phyloP scores from a whole-genome alignment of 768 basidiomycete genomes.

The Tylopilus vinaceipallidus region DNA sequence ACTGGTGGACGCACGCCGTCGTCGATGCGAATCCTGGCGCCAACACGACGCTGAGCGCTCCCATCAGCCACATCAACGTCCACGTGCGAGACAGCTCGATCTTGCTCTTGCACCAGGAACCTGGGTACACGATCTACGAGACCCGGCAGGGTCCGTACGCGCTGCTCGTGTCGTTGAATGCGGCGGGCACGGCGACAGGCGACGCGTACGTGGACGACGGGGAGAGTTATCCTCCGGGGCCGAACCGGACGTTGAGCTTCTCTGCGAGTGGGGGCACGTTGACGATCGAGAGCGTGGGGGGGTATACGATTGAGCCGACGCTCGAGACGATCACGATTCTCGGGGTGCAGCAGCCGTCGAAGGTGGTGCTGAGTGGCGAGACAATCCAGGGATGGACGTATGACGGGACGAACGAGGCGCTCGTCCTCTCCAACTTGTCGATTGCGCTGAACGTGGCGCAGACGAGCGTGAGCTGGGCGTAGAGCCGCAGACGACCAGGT shows the following conservation, averaged over 20 bases:
- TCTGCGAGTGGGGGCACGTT: constrained; percentile 35
- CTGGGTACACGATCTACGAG: constrained; percentile 67
- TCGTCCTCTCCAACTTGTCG: constrained; percentile 38
- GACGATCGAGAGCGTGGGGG: constrained; percentile 34
- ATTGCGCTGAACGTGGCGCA: constrained; percentile 42
- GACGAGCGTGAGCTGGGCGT: constrained; percentile 37
- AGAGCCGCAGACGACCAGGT: not conserved
- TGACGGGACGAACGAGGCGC: constrained; percentile 35
- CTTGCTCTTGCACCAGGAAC: constrained; percentile 58
- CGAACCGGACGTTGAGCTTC: constrained; percentile 48
- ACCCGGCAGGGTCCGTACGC: constrained; percentile 61
- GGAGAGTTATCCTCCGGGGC: constrained; percentile 55
- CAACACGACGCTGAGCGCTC: constrained; percentile 56
- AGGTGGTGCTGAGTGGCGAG: constrained; percentile 40
- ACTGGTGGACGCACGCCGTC: constrained; percentile 68
- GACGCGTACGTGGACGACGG: constrained; percentile 72
- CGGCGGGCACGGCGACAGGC: constrained; percentile 51
- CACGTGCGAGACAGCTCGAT: constrained; percentile 71
- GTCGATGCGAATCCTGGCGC: constrained; percentile 42
- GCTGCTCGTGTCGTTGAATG: constrained; percentile 56
- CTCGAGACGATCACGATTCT: constrained; percentile 57
- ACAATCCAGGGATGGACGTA: constrained; percentile 40
- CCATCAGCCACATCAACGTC: constrained; percentile 73
- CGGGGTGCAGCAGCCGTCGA: constrained; percentile 46
- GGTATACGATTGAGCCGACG: constrained; percentile 38